Base-by-base conservation (phyloP, 2,329 filamentous ascomycete genomes). In the Fusarium dimerum region DNA sequence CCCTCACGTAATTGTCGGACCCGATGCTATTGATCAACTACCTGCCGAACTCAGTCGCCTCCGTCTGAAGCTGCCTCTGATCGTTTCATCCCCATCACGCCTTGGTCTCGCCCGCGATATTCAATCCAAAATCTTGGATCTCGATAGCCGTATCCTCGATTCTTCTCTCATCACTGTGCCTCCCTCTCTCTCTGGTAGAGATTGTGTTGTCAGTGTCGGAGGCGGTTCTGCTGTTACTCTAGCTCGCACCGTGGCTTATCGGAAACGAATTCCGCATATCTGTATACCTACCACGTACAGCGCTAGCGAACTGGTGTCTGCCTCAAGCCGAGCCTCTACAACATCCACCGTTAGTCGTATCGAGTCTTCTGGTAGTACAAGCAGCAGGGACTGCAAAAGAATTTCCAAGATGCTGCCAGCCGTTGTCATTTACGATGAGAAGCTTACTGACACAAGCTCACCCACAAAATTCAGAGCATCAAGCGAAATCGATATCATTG, bases 201-300 rank as follows among this genome's bases (percentile, higher is more conserved):
- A 87, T 65, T 77, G 77, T 29, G 73, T 87, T 39, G 72, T 86
- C 42, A 85, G 81, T 40, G 80, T 87, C 54, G 85, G 85, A 6
- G 83, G 84, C 46, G 82, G 83, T 29, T 84, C 81, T 48, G 85
- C 83, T 3, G 82, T 84, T 47, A 82, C 82, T 2, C 68, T 87
- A 18, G 81, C 81, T 3, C 80, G 82, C 57, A 77, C 79, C 1
- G 76, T 85, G 47, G 76, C 75, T 43, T 69, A 79, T 44, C 74
- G 78, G 40, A 82, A 80, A 34, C 75, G 74, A 0, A 70, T 84
- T 34, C 79, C 79, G 17, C 81, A 85, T 61, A 77, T 85, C 41
- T 83, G 80, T 60, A 79, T 85, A 39, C 82, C 82, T 6, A 84
- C 82, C 3, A 84, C 79, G 0, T 84, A 83, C 62, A 80, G 81